A percentile compares a stretch with the other conserved stretches of the same genome.
These are phyloP conservation scores for Actinidia chinensis DNA, from an alignment of 179 eudicot genomes.

Conservation along the genomic window DNA sequence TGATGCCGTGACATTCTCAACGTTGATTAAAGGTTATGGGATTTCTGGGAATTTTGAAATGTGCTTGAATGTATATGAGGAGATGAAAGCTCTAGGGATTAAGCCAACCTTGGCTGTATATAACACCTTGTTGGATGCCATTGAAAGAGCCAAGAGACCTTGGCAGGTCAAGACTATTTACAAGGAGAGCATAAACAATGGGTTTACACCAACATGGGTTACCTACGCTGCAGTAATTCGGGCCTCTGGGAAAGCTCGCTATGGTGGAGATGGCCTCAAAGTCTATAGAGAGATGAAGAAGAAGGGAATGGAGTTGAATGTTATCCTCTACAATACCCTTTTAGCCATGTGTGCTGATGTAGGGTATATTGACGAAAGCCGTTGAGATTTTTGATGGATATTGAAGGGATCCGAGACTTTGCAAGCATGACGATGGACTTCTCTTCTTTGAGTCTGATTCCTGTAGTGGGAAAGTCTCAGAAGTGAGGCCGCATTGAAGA, in stretches of 20 bases:
- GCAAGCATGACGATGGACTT: conserved; percentile 84
- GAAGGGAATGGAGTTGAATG: conserved; percentile 60
- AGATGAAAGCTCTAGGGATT: conserved; percentile 82
- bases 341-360: conserved; percentile 84
- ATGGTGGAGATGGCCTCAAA: conserved; percentile 71
- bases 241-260: conserved; percentile 71
- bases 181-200: conserved; percentile 53
- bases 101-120: conserved; percentile 59
- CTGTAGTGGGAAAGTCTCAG: conserved; percentile 66
- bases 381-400: conserved; percentile 58
- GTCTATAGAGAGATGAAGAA: conserved; percentile 73
- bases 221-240: conserved; percentile 79
- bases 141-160: conserved; percentile 96
- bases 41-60: conserved; percentile 76
- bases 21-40: conserved; percentile 68
- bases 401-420: conserved; percentile 57
- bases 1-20: conserved; percentile 69
- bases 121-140: conserved; percentile 70
- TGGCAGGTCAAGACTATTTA: conserved; percentile 79
- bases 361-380: conserved; percentile 72
- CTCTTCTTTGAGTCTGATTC: conserved; percentile 72
- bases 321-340: conserved; percentile 65
- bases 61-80: conserved; percentile 88
- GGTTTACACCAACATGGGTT: conserved; percentile 62
- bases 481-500: conserved; percentile 69